phyloP scores from a whole-genome alignment of 1,284 basidiomycete species.

The Sanghuangporus sanghuang region DNA sequence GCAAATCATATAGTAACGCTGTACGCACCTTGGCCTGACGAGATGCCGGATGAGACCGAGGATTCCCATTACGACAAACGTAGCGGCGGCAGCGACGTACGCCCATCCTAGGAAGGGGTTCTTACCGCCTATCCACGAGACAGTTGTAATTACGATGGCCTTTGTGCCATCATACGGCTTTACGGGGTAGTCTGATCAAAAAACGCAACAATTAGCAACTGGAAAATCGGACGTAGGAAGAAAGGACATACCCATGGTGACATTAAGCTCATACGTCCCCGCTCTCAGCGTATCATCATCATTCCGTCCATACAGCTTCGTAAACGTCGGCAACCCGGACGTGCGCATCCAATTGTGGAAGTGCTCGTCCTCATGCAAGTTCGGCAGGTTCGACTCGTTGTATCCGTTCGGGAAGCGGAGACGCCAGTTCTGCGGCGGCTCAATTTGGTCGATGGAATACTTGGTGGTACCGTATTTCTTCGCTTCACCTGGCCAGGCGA shows the following conservation, averaged over 20 bases:
- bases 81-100: conserved; percentile 84
- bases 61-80: conserved; percentile 87
- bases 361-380: conserved; percentile 81
- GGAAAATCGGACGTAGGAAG: not conserved
- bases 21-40: conserved; percentile 64
- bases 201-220: conserved; percentile 15
- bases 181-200: conserved; percentile 83
- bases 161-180: conserved; percentile 91
- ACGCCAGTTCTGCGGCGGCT: conserved; percentile 93
- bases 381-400: conserved; percentile 57
- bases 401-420: conserved; percentile 73
- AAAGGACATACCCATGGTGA: conserved; percentile 72
- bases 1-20: conserved; percentile 21
- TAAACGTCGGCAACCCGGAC: conserved; percentile 93
- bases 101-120: conserved; percentile 97
- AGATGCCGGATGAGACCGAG: conserved; percentile 89
- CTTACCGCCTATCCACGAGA: conserved; percentile 97
- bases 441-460: conserved; percentile 58
- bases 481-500: conserved; percentile 92
- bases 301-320: conserved; percentile 92
- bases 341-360: conserved; percentile 99
- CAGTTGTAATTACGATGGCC: conserved; percentile 93
- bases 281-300: conserved; percentile 69
- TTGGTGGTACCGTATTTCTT: conserved; percentile 78
- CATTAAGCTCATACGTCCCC: conserved; percentile 75